Evolutionary conservation across 2,329 filamentous ascomycete species (phyloP).

Genomic region (Scedosporium apiospermum): DNA sequence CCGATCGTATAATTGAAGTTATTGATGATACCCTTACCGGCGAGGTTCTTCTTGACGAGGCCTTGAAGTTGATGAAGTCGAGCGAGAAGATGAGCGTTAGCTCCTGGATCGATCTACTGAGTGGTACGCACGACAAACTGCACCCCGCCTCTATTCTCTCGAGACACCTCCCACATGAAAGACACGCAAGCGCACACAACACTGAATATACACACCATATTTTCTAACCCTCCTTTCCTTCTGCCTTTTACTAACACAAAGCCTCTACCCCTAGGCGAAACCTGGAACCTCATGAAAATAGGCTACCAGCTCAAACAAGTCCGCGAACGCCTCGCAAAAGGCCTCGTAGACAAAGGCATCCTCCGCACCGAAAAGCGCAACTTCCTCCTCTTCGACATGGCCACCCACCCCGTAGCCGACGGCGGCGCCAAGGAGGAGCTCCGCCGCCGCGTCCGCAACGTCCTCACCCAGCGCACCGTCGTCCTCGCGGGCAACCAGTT

Average conservation of each 20-base stretch:
- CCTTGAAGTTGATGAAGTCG: slow-evolving; percentile 99
- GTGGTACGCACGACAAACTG: slow-evolving; percentile 51
- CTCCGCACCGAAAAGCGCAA: slow-evolving; percentile 98
- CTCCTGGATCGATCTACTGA: slow-evolving; percentile 98
- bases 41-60: slow-evolving; percentile 93
- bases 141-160: slow-evolving; percentile 7
- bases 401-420: slow-evolving; percentile 93
- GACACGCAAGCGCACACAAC: neutral
- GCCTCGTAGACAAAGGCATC: slow-evolving; percentile 96
- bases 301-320: slow-evolving; percentile 99
- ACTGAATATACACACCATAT: neutral
- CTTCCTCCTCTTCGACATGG: slow-evolving; percentile 99
- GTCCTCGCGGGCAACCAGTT: slow-evolving; percentile 81
- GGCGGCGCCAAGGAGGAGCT: slow-evolving; percentile 97
- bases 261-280: slow-evolving; percentile 61
- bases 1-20: slow-evolving; percentile 92
- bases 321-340: slow-evolving; percentile 92
- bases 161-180: neutral
- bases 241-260: neutral
- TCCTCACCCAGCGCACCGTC: slow-evolving; percentile 88
- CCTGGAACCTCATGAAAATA: slow-evolving; percentile 99
- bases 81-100: slow-evolving; percentile 99
- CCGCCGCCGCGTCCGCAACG: slow-evolving; percentile 79
- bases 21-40: slow-evolving; percentile 94
- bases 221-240: neutral